A percentile compares a stretch with the other conserved stretches of the same genome.
phyloP scores from a whole-genome alignment of 1,139 yeast species.

The Candida buenavistaensis region DNA sequence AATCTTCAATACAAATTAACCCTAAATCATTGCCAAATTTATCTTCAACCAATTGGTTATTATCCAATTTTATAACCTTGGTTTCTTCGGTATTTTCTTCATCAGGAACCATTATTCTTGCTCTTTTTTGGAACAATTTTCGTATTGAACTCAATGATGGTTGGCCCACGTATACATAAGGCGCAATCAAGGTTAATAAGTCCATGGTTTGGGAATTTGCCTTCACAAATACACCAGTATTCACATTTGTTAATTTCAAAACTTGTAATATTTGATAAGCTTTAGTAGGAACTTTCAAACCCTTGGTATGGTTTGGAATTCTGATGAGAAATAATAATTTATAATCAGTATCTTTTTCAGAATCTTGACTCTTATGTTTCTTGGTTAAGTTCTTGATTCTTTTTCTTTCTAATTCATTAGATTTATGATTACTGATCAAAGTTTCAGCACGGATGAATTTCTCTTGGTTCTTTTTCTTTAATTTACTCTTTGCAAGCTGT shows the following conservation, averaged over 20 bases:
- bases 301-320: conserved; percentile 55
- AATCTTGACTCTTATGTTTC: conserved; percentile 31
- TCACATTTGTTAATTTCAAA: conserved; percentile 56
- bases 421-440: conserved; percentile 61
- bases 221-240: conserved; percentile 73
- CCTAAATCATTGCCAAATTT: conserved; percentile 64
- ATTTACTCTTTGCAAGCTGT: conserved; percentile 33
- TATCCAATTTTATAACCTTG: conserved; percentile 53
- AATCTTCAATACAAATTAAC: conserved; percentile 75
- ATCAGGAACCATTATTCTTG: conserved; percentile 47
- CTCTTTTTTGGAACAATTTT: conserved; percentile 74
- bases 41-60: conserved; percentile 74
- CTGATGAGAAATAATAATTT: conserved; percentile 65
- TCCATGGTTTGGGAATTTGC: conserved; percentile 56
- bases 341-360: conserved; percentile 27
- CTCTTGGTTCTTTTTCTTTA: conserved; percentile 33
- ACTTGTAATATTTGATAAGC: conserved; percentile 59
- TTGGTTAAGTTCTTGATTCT: conserved; percentile 64
- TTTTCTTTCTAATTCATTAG: conserved; percentile 65
- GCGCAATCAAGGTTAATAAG: conserved; percentile 63
- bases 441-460: conserved; percentile 74
- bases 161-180: conserved; percentile 69
- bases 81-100: conserved; percentile 30
- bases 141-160: conserved; percentile 73
- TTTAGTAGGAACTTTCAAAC: conserved; percentile 65